Base-by-base conservation (phyloP, 495 filamentous ascomycete genomes). In the Penicillium diatomitis region DNA sequence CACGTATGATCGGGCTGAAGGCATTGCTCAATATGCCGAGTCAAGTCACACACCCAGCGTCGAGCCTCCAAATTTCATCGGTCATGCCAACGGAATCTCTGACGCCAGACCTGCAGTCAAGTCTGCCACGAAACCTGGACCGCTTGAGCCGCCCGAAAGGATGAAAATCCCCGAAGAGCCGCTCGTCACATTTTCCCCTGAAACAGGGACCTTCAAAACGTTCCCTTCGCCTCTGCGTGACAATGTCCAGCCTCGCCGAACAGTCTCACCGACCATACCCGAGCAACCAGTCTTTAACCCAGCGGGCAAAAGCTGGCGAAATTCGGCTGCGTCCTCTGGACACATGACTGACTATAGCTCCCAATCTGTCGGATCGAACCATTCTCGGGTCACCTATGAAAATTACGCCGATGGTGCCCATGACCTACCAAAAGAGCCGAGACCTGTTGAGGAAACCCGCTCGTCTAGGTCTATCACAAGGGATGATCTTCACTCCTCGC, bases 151-250 rank as follows among this genome's bases (percentile, higher is more conserved):
- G 12, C 56, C 59, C 9, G 58, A 62, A 47, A 53, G 51, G 57
- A 68, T 57, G 55, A 50, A 43, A 47, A 63, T 52, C 43, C 50
- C 60, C 4, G 67, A 55, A 12, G 65, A 75, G 47, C 64, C 63
- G 8, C 39, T 72, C 38, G 60, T 77, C 11, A 68, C 66, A 1
- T 77, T 76, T 46, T 77, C 73, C 2, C 73, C 73, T 11, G 64
- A 57, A 39, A 75, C 72, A 6, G 74, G 75, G 7, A 78, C 75
- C 3, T 78, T 77, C 45, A 68, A 60, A 31, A 67, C 67, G 4
- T 60, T 69, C n/a, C 69, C 71, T 28, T 72, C 73, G 5, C 71
- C 71, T 32, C 35, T 61, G 20, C 55, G 69, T 38, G 54, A 62
- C 48, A 44, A 58, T 52, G 32, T 56, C 35, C 35, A 53, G 60